phyloP scores from a whole-genome alignment of 768 basidiomycete genomes.

The Baorangia bicolor region DNA sequence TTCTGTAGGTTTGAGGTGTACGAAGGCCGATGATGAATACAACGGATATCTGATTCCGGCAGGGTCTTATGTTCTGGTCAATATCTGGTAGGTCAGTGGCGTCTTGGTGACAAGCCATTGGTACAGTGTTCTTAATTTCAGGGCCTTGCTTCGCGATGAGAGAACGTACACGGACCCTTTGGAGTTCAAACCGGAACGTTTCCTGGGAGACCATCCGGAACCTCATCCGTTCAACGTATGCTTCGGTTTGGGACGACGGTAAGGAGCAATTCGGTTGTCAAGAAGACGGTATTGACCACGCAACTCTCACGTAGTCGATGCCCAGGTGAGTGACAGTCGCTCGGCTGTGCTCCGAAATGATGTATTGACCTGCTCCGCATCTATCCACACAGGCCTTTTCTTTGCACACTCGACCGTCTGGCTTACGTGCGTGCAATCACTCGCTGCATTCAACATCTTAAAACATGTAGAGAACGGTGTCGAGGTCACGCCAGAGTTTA shows the following conservation, averaged over 20 bases:
- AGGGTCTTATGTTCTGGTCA: conserved; percentile 15
- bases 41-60: conserved; percentile 22
- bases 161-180: conserved; percentile 16
- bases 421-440: conserved; percentile 30
- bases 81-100: conserved; percentile 12
- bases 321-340: conserved; percentile 4
- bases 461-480: conserved; percentile 41
- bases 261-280: neutral
- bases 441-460: conserved; percentile 45
- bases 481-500: conserved; percentile 45
- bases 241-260: conserved; percentile 24
- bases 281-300: neutral
- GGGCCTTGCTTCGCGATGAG: conserved; percentile 21
- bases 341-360: neutral
- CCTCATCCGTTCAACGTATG: conserved; percentile 8
- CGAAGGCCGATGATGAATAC: conserved; percentile 15
- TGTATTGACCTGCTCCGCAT: neutral
- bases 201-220: conserved; percentile 18
- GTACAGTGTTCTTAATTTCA: neutral
- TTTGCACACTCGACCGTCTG: conserved; percentile 28
- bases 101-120: neutral
- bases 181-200: conserved; percentile 25
- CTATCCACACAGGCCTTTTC: conserved; percentile 19
- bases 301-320: conserved; percentile 4
- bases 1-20: conserved; percentile 5